Evolutionary conservation across 169 alveolate genomes (phyloP).

Genomic region (Plasmodium relictum): DNA sequence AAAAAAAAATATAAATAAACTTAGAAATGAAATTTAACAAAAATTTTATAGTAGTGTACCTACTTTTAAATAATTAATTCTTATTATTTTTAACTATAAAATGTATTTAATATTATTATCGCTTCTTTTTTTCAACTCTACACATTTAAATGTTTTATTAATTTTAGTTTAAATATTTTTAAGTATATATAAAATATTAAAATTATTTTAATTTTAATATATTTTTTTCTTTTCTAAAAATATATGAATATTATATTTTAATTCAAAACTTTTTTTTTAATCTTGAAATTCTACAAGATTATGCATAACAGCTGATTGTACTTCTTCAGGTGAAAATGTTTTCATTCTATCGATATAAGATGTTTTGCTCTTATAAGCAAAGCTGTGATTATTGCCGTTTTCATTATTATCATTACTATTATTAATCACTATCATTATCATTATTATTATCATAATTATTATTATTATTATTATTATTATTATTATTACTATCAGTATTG

Average conservation of each 20-base stretch:
- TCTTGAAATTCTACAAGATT: slow-evolving; percentile 6
- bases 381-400: background rate
- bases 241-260: background rate
- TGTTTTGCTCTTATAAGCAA: background rate
- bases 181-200: no score
- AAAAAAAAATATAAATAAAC: no score
- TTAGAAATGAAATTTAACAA: no score
- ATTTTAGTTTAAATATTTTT: no score
- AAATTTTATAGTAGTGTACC: no score
- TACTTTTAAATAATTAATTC: no score
- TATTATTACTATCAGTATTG: background rate
- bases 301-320: slow-evolving; percentile 6
- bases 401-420: slow-evolving; percentile 1
- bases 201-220: background rate
- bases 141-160: no score
- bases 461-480: background rate
- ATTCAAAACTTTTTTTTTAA: background rate
- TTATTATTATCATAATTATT: background rate
- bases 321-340: background rate
- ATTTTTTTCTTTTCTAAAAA: background rate
- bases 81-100: no score
- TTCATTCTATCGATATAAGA: background rate
- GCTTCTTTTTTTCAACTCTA: no score
- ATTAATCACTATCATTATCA: background rate
- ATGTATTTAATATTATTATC: no score